Evolutionary conservation across 345 rosid genomes (phyloP), one percentile per base, ranked within the genome.

Genomic region (Fremontodendron californicum): DNA sequence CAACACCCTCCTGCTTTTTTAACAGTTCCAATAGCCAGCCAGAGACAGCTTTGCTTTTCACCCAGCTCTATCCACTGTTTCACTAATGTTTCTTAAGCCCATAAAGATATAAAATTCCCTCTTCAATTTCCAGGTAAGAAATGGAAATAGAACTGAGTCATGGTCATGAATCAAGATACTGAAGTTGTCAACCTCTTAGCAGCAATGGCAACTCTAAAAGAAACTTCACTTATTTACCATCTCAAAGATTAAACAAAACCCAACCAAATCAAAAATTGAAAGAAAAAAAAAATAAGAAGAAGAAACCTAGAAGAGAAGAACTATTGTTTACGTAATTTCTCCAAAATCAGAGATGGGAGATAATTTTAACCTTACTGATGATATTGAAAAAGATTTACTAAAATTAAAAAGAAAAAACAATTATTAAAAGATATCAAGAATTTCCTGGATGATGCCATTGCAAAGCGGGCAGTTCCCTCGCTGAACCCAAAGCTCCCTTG

Each of bases 401-500:
- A n/a, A 8, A 65, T 15, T 51, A 4, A 51, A 72, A 67, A 51
- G 46, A 21, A 52, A 68, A n/a, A n/a, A n/a, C n/a, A n/a, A 57
- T 49, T 25, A 42, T 86, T 80, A 94, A 73, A 96, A 96, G 68
- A 96, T 92, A 71, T 92, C 97, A 61, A 96, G 94, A 77, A 93
- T 87, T 78, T 93, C 99, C 73, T 87, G 75, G 42, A 96, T 93
- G 80, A 81, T 89, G 13, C 85, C 86, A 37, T 91, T 93, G 87
- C 99, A 96, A 23, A 93, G 87, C 7, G 99, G 99, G 76, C 99
- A 96, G 72, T 86, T 89, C 5, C 98, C 97, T 69, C 96, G 88
- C 79, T 91, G 91, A 39, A 88, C 98, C 90, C 87, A 82, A 15
- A 93, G 94, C 90, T 96, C 99, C 84, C 92, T 93, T 6, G 99